Evolutionary conservation across 2,329 filamentous ascomycete species (phyloP).

Genomic region (Arachnomyces sp.): DNA sequence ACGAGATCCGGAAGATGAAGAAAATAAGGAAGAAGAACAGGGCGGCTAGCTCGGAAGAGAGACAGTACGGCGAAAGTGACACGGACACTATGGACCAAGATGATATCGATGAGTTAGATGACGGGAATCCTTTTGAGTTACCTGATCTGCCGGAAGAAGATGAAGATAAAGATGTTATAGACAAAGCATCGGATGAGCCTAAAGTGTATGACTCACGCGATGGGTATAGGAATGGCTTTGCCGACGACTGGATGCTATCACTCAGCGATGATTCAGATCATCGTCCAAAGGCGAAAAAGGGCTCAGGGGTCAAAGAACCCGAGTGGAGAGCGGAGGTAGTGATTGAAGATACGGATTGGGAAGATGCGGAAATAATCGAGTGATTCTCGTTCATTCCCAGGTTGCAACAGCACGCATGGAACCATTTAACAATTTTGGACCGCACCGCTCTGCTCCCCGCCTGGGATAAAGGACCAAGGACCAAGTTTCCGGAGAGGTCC

Average conservation of each 20-base stretch:
- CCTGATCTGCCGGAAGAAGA: constrained; percentile 28
- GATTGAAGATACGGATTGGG: constrained; percentile 51
- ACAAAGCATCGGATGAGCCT: too few relatives aligned
- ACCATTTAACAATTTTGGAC: not conserved
- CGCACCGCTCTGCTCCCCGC: constrained; percentile 4
- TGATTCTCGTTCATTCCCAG: constrained; percentile 13
- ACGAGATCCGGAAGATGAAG: constrained; percentile 63
- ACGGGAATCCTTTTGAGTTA: constrained; percentile 10
- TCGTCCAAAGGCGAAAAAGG: too few relatives aligned
- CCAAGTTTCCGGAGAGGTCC: constrained; percentile 30
- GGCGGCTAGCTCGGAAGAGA: constrained; percentile 34
- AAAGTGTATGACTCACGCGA: too few relatives aligned
- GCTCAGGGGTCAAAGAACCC: not conserved
- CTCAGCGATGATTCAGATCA: too few relatives aligned
- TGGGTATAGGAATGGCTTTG: too few relatives aligned
- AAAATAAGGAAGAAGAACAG: constrained; percentile 41
- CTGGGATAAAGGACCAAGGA: constrained; percentile 19
- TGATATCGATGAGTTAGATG: constrained; percentile 19
- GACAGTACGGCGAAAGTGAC: too few relatives aligned
- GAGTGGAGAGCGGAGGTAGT: constrained; percentile 11
- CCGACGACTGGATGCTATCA: too few relatives aligned
- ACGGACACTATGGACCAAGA: constrained; percentile 26
- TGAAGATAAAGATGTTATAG: constrained; percentile 11
- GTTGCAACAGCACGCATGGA: not conserved
- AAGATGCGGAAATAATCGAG: constrained; percentile 39